Base-by-base conservation (phyloP, 179 eudicot species). In the Amaranthus tricolor region DNA sequence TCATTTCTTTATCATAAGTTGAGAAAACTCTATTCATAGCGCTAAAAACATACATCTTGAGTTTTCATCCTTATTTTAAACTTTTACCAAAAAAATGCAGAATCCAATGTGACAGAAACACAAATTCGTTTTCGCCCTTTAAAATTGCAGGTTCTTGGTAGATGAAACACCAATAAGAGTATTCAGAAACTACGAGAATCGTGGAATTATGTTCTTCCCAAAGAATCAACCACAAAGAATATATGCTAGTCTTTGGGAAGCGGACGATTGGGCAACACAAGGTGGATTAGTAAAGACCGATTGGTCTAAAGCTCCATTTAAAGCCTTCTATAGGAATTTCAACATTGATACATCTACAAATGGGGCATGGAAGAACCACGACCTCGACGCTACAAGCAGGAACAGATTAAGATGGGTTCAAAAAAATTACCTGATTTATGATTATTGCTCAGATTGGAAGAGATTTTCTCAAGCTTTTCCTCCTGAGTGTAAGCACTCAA, bases 241-340 rank as follows among this genome's bases (percentile, higher is more conserved):
- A 72, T 77, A 81, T 75, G 82, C 84, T 45, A 84, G 85, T 21
- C 79, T 84, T 2, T 84, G 87, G 87, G 74, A 82, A 0, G 87
- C 85, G 13, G 85, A 82, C 49, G 85, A 83, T 47, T 83, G 86
- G 86, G 86, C 86, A 1, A 83, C 86, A 20, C 86, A 83, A 77
- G 86, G 86, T 3, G 86, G 86, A 1, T 51, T 55, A 9, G 77
- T 83, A 1, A 77, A 80, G 75, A 80, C 86, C 2, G 83, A 83
- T 17, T 83, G 86, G 86, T 63, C 77, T 47, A 80, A 83, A 62
- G 86, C 84, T 2, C 86, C 86, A 0, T 83, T 83, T 66, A 70
- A 59, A 0, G 86, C 86, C 15, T 77, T 40, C 65, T 83, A 83
- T n/a, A 58, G 84, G 1, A 78, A 80, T 65, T 80, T 74, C 62